Conservation (phyloP, 257 asterid species). For the Paulownia fortunei region DNA sequence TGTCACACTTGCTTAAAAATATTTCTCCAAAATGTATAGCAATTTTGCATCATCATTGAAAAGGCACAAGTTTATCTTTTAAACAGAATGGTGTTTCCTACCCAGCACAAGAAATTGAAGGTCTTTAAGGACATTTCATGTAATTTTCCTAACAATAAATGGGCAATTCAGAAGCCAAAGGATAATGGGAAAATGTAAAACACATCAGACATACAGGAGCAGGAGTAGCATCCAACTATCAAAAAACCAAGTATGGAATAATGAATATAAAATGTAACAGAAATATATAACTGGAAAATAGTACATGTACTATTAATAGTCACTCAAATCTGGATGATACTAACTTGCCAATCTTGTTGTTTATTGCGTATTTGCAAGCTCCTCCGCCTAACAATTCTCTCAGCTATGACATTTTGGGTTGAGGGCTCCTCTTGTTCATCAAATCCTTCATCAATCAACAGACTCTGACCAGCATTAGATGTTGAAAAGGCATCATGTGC, state of each 20-base stretch:
- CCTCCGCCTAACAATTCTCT: constrained; percentile 64
- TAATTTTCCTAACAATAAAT: not conserved
- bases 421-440: constrained; percentile 58
- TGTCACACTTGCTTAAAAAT: not conserved
- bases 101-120: constrained; percentile 14
- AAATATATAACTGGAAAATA: not conserved
- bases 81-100: constrained; percentile 3
- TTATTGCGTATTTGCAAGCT: constrained; percentile 73
- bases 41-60: constrained; percentile 6
- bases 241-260: not conserved
- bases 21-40: constrained; percentile 7
- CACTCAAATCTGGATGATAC: constrained; percentile 32
- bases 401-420: constrained; percentile 63
- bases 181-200: not conserved
- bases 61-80: not conserved
- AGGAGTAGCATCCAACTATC: constrained; percentile 28
- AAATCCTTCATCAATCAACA: constrained; percentile 44
- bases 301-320: not conserved
- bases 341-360: constrained; percentile 82
- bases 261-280: not conserved
- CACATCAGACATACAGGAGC: constrained; percentile 14
- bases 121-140: constrained; percentile 3
- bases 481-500: constrained; percentile 40
- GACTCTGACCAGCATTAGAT: constrained; percentile 39
- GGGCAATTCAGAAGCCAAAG: constrained; percentile 4